Conservation (phyloP, 2,329 filamentous ascomycete genomes). For the Exophiala bonariae region DNA sequence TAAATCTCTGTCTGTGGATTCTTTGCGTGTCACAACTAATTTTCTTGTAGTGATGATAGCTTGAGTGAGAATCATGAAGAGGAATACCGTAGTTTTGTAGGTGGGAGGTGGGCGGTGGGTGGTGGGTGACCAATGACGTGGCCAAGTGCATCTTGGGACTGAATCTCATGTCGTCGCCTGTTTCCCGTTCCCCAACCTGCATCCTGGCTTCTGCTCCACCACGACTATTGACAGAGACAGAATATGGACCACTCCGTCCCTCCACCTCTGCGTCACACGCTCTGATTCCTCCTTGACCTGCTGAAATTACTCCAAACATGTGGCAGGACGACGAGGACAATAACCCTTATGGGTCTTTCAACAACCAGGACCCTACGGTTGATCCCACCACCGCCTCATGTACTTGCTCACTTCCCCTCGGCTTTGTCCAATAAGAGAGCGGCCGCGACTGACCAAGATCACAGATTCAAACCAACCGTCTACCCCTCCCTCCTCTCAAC, state of each 20-base stretch:
- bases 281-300: too few species aligned
- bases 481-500: constrained; percentile 69
- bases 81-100: too few species aligned
- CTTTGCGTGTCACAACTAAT: too few species aligned
- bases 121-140: constrained; percentile 17
- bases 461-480: constrained; percentile 60
- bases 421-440: too few species aligned
- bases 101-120: neutral
- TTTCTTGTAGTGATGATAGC: too few species aligned
- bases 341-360: constrained; percentile 95
- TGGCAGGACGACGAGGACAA: constrained; percentile 97
- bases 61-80: too few species aligned
- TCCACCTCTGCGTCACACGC: too few species aligned
- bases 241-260: too few species aligned
- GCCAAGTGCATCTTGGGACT: constrained; percentile 1
- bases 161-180: too few species aligned
- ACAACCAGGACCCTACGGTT: constrained; percentile 64
- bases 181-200: neutral
- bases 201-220: constrained; percentile 1
- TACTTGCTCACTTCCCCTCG: constrained; percentile 1
- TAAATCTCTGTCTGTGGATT: too few species aligned
- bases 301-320: constrained; percentile 65
- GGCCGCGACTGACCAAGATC: constrained; percentile 9
- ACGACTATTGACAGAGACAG: too few species aligned
- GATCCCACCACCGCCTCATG: constrained; percentile 13